A percentile compares a stretch with the other conserved stretches of the same genome.
These are phyloP conservation scores for Teunomyces aglyptinius DNA, from an alignment of 805 yeast species.

Conservation along the genomic window DNA sequence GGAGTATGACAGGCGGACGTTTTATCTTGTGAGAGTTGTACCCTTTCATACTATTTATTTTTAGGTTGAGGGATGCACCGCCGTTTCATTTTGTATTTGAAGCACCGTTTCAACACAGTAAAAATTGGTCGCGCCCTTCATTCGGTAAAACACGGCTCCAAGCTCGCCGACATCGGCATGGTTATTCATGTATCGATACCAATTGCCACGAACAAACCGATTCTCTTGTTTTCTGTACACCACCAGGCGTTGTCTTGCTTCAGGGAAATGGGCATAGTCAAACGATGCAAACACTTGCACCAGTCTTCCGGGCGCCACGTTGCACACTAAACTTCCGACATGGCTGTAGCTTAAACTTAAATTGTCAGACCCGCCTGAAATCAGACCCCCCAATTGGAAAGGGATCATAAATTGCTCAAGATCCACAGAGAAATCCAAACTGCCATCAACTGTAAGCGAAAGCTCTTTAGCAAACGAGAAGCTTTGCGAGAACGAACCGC, in stretches of 20 bases:
- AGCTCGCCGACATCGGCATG: constrained; percentile 7
- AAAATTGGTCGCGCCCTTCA: constrained; percentile 10
- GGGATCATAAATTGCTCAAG: not conserved
- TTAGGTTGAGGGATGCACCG: not conserved
- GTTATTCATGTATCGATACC: not conserved
- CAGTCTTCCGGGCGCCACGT: constrained; percentile 13
- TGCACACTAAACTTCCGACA: constrained; percentile 17
- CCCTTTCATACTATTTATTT: too few species aligned
- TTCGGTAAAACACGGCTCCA: constrained; percentile 17
- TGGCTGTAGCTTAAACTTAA: constrained; percentile 9
- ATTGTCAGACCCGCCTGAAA: constrained; percentile 10
- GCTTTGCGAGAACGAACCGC: constrained; percentile 16
- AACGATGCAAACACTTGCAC: constrained; percentile 19
- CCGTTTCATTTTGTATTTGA: not conserved
- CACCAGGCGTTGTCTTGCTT: constrained; percentile 13
- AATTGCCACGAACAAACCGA: not conserved
- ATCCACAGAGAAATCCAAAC: not conserved
- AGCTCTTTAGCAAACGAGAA: constrained; percentile 7
- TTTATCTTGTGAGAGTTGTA: not conserved
- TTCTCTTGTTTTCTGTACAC: not conserved
- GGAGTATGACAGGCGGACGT: too few species aligned
- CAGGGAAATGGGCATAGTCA: constrained; percentile 12
- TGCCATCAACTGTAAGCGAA: not conserved
- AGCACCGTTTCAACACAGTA: constrained; percentile 15
- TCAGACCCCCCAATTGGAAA: not conserved